Evolutionary conservation across 371 early-diverging fungal genomes (phyloP), one percentile per base, ranked within the genome.

Genomic region (Entomophthora muscae): DNA sequence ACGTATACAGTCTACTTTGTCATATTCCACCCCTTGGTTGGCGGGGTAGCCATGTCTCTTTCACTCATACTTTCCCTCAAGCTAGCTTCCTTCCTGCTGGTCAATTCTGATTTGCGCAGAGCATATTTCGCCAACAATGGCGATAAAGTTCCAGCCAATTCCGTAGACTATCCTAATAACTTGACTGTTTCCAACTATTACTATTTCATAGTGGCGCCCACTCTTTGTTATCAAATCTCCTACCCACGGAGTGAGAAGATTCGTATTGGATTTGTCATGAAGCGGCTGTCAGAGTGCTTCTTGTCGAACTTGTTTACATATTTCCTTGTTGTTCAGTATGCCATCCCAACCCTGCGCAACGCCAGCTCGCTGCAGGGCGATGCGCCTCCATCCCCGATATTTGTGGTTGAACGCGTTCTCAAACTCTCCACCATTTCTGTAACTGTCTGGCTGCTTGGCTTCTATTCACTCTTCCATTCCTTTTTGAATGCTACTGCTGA

Each of bases 381-480:
- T 30, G 87, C 89, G 59, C 75, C 83, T 27, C 72, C 77, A 29
- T 74, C 86, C 26, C 72, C 76, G 13, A 76, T 83, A 21, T 75
- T 75, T 52, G 79, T 94, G 57, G 67, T 85, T 1, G 94, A 93
- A 73, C 83, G 94, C 24, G 76, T 92, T 12, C 74, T 94, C 22
- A 92, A 91, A 70, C 76, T 93, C 64, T 86, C 87, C 1, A 80
- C 90, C 0, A 80, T 87, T 21, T 79, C 79, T 61, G 86, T 91
- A 0, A 76, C 78, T 0, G 82, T 93, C 62, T 93, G 94, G 94
- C 73, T 93, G 22, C 71, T 91, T 29, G 88, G 91, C 76, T 93
- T 93, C 70, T 93, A 88, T 63, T 81, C 86, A n/a, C 67, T 92
- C 13, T 93, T 93, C 71, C 94, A 93, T 58, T 79, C 86, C 1